Evolutionary conservation across 2,329 filamentous ascomycete species (phyloP).

Genomic region (Fusarium guadeloupense): DNA sequence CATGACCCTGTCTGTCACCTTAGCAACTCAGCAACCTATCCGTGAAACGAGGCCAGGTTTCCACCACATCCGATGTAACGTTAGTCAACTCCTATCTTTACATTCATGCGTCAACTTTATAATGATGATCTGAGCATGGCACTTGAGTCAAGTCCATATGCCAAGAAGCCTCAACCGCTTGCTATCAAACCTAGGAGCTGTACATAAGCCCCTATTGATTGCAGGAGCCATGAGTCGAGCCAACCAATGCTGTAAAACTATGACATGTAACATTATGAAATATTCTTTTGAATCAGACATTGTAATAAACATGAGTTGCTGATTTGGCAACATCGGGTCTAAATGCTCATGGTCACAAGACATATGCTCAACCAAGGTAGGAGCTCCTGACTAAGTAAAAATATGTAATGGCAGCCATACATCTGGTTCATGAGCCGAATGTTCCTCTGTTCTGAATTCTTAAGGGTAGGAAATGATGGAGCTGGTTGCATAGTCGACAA

Average conservation of each 20-base stretch:
- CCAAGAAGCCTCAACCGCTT: neutral
- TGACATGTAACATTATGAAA: too few relatives aligned
- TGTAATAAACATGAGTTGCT: neutral
- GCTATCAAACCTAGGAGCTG: neutral
- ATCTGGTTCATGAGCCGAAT: too few relatives aligned
- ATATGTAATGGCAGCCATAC: too few relatives aligned
- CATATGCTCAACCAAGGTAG: too few relatives aligned
- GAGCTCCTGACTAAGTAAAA: too few relatives aligned
- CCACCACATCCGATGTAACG: conserved; percentile 18
- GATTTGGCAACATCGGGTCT: too few relatives aligned
- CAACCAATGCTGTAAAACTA: too few relatives aligned
- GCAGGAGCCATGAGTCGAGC: neutral
- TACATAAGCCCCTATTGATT: neutral
- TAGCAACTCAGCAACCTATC: conserved; percentile 29
- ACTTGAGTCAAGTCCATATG: neutral
- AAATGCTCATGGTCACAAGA: too few relatives aligned
- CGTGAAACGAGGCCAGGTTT: conserved; percentile 16
- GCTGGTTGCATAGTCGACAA: too few relatives aligned
- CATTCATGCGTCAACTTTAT: conserved; percentile 12
- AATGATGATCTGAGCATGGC: neutral
- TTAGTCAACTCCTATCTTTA: neutral
- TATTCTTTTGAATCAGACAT: too few relatives aligned
- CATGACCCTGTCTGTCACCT: conserved; percentile 13
- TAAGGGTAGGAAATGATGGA: too few relatives aligned
- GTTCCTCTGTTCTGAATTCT: too few relatives aligned